A percentile compares a stretch with the other conserved stretches of the same genome.
Evolutionary conservation across 176 grass and related monocot species (phyloP).

Genomic region (Calamus simplicifolius): DNA sequence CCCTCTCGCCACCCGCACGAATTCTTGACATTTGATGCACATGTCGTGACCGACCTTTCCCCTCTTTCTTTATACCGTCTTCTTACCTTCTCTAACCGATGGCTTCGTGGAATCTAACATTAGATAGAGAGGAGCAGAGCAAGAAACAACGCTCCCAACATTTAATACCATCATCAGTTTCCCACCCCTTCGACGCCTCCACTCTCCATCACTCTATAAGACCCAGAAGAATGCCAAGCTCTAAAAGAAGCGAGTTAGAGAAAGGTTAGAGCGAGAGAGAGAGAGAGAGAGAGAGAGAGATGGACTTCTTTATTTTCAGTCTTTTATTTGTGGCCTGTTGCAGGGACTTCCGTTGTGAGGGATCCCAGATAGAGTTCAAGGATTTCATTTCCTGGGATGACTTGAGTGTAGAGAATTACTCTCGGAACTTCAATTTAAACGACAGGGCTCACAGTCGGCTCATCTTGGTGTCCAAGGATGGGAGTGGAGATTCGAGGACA

Average conservation of each 20-base stretch:
- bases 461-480: slow-evolving; percentile 74
- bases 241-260: too few relatives aligned
- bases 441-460: background rate
- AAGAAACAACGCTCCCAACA: slow-evolving; percentile 44
- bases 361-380: background rate
- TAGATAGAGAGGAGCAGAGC: slow-evolving; percentile 1
- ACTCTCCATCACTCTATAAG: slow-evolving; percentile 7
- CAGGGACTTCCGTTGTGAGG: background rate
- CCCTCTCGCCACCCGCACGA: background rate
- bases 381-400: slow-evolving; percentile 80
- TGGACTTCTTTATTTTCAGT: background rate
- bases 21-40: slow-evolving; percentile 17
- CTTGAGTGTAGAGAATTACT: slow-evolving; percentile 25
- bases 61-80: background rate
- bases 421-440: background rate
- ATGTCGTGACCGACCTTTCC: slow-evolving; percentile 53
- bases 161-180: slow-evolving; percentile 72
- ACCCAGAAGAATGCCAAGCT: slow-evolving; percentile 5
- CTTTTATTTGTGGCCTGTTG: background rate
- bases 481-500: slow-evolving; percentile 55
- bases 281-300: background rate
- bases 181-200: slow-evolving; percentile 59
- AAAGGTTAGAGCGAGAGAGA: too few relatives aligned
- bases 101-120: background rate
- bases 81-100: slow-evolving; percentile 4